Evolutionary conservation across 805 yeast genomes (phyloP).

Genomic region (Kazachstania bromeliacearum): DNA sequence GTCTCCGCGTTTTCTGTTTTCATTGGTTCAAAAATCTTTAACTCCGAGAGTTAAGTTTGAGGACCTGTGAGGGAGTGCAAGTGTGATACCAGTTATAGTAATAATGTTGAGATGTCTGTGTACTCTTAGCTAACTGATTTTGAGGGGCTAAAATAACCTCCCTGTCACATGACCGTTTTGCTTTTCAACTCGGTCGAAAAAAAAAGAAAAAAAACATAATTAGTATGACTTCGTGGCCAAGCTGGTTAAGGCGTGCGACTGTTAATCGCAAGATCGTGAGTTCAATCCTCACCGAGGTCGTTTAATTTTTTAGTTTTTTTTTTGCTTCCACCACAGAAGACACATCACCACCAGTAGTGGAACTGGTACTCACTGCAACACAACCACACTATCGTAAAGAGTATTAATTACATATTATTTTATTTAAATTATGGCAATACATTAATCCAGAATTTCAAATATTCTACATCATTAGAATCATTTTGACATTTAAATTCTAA

Average conservation of each 20-base stretch:
- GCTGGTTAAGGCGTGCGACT: constrained; percentile 58
- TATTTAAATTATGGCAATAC: constrained; percentile 19
- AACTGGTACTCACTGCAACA: not conserved
- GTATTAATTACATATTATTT: not conserved
- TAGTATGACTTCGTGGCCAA: constrained; percentile 43
- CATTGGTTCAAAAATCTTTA: no score
- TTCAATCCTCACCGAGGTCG: constrained; percentile 54
- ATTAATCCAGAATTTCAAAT: constrained; percentile 26
- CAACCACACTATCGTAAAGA: no score
- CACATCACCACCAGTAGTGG: no score
- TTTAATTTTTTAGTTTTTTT: not conserved
- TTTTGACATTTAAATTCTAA: constrained; percentile 18
- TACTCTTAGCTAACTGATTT: no score
- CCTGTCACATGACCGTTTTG: no score
- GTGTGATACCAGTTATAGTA: no score
- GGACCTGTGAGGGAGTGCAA: no score
- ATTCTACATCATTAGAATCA: constrained; percentile 11
- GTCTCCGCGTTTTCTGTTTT: no score
- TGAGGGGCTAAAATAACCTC: no score
- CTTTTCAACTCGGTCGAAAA: not conserved
- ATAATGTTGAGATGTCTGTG: no score
- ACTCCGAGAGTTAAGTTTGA: no score
- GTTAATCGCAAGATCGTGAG: constrained; percentile 58
- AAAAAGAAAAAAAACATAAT: not conserved
- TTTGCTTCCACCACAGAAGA: no score